Evolutionary conservation across 345 rosid genomes (phyloP), one percentile per base, ranked within the genome.

Genomic region (Anacardium occidentale): DNA sequence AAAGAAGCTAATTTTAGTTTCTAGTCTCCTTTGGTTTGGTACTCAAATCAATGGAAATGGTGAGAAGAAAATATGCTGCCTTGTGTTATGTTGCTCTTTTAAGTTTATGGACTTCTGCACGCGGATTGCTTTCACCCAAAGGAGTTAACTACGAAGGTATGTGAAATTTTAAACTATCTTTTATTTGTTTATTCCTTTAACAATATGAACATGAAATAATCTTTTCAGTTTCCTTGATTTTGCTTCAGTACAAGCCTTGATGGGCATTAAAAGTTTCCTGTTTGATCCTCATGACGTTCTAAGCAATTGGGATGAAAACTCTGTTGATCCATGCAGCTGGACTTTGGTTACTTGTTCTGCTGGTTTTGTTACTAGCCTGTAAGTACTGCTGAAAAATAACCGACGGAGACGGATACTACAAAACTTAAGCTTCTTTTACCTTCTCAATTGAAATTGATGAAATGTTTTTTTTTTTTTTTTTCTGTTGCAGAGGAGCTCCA

Each of bases 281-380:
- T 22, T 53, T 72, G 98, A 92, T 83, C 96, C 98, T 66, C 90
- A 76, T 75, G 78, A 78, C 37, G 87, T 89, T 75, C 85, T 95
- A 47, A 74, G 64, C 67, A 83, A 77, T 56, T 95, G 97, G 97
- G 98, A 95, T 82, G 87, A 68, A 5, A 82, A 74, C 74, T 85
- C 91, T 61, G 97, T 87, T 73, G 97, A 91, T 87, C 97, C 98
- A 70, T 95, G 99, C 78, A 85, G 81, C 77, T 95, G 99, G 99
- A 65, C 66, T 68, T 83, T 85, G 93, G 72, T 95, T 74, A 71
- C 86, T 62, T 95, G 99, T 26, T 85, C 81, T 53, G 97, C 89
- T 80, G 83, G 83, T 72, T 78, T 87, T 21, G 94, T 92, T 76
- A 61, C 57, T 77, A 78, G 68, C 77, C 74, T 95, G 99, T 95